Conservation (phyloP, 1,284 basidiomycete species). For the Marasmius fiardii region DNA sequence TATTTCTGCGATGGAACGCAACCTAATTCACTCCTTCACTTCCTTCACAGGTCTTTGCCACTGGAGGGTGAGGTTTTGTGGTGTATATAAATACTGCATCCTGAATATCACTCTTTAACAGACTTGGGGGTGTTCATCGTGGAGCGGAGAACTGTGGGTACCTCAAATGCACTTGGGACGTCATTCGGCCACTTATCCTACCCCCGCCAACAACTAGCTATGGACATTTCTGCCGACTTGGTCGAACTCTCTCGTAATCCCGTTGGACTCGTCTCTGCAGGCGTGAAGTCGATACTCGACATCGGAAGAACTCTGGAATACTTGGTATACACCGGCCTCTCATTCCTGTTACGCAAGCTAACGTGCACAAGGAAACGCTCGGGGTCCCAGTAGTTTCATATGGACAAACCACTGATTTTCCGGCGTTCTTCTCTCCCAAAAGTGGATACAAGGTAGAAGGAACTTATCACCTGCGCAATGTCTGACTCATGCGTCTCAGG, state of each 20-base stretch:
- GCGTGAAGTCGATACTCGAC: slow-evolving; percentile 95
- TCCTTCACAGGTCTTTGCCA: slow-evolving; percentile 64
- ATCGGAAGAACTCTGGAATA: slow-evolving; percentile 95
- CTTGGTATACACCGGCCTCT: slow-evolving; percentile 49
- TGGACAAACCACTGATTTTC: slow-evolving; percentile 76
- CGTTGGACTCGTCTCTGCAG: slow-evolving; percentile 90
- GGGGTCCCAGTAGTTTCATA: slow-evolving; percentile 92
- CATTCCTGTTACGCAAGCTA: background rate
- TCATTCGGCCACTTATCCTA: slow-evolving; percentile 7
- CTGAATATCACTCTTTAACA: slow-evolving; percentile 22
- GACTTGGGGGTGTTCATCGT: slow-evolving; percentile 90
- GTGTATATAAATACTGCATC: background rate
- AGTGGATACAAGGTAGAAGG: slow-evolving; percentile 76
- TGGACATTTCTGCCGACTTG: slow-evolving; percentile 95
- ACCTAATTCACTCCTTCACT: background rate
- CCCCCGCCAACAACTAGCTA: slow-evolving; percentile 45
- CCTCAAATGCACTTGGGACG: background rate
- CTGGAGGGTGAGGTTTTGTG: slow-evolving; percentile 59
- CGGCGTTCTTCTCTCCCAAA: slow-evolving; percentile 88
- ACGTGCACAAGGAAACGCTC: slow-evolving; percentile 76
- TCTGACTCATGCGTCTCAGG: slow-evolving; percentile 34
- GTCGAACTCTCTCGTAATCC: slow-evolving; percentile 81
- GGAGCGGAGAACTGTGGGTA: slow-evolving; percentile 81
- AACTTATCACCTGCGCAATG: background rate
- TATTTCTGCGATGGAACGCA: slow-evolving; percentile 4